Evolutionary conservation across 176 grass and related monocot species (phyloP).

Genomic region (Canna indica): DNA sequence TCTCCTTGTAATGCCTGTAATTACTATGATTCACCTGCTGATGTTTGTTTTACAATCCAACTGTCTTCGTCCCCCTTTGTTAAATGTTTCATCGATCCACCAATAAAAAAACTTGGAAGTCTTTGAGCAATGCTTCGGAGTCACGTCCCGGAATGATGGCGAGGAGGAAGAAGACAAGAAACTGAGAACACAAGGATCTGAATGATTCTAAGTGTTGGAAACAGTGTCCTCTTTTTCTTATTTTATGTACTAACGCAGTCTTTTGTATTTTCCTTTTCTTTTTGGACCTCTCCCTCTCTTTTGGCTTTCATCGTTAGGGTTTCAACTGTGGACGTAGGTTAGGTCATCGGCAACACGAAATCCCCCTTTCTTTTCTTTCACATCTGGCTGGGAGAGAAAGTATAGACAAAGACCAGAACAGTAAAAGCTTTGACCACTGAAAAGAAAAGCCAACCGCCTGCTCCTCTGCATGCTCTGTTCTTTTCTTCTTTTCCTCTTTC

Average conservation of each 20-base stretch:
- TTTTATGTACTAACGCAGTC: background rate
- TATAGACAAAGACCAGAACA: constrained; percentile 2
- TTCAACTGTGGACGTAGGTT: background rate
- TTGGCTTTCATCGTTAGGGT: background rate
- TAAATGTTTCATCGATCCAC: background rate
- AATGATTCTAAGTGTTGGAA: constrained; percentile 12
- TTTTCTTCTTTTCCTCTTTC: too few species aligned
- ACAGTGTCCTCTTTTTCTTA: background rate
- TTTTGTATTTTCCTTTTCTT: background rate
- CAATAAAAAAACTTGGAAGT: background rate
- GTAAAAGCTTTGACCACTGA: constrained; percentile 9
- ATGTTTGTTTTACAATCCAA: background rate
- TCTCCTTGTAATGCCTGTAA: background rate
- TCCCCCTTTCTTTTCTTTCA: background rate
- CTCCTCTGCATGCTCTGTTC: background rate
- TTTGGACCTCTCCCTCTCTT: background rate
- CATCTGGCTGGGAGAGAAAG: background rate
- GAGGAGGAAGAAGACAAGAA: constrained; percentile 3
- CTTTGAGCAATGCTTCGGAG: background rate
- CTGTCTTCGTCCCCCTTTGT: background rate
- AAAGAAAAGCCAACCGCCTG: background rate
- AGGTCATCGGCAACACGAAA: constrained; percentile 1
- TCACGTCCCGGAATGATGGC: constrained; percentile 5
- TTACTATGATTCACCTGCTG: background rate
- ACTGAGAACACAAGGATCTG: constrained; percentile 4